phyloP scores from a whole-genome alignment of 768 basidiomycete species.

The Rossbeevera mucosa region DNA sequence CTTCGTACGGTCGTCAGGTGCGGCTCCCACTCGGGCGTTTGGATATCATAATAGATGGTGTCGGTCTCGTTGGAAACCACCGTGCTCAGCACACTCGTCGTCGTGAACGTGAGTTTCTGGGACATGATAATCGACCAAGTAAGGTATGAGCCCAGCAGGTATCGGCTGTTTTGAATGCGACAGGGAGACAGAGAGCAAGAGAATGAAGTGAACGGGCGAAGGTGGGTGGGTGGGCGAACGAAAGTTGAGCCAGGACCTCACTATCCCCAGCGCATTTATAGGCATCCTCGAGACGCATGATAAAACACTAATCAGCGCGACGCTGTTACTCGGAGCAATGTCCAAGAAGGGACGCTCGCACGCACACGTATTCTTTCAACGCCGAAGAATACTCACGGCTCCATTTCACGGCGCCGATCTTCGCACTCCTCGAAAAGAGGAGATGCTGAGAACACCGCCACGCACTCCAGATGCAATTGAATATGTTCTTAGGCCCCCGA shows the following conservation, averaged over 20 bases:
- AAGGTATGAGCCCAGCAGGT: neutral
- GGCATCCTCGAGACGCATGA: neutral
- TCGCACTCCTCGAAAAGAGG: neutral
- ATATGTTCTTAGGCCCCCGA: neutral
- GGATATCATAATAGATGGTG: slow-evolving; percentile 37
- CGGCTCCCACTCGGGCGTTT: slow-evolving; percentile 36
- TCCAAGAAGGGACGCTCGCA: neutral
- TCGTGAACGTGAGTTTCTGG: slow-evolving; percentile 36
- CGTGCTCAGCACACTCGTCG: slow-evolving; percentile 34
- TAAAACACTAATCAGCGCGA: neutral
- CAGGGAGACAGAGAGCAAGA: neutral
- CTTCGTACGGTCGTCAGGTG: slow-evolving; percentile 32
- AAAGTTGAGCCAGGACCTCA: neutral
- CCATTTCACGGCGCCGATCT: neutral
- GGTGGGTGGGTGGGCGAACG: neutral
- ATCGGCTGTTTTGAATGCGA: neutral
- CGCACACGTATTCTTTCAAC: neutral
- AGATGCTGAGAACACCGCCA: neutral
- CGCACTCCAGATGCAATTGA: neutral
- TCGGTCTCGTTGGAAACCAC: slow-evolving; percentile 36
- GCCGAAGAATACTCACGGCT: neutral
- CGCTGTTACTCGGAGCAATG: neutral
- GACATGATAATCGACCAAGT: slow-evolving; percentile 12
- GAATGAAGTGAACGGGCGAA: neutral
- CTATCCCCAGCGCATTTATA: neutral